phyloP scores from a whole-genome alignment of 23 red algal species.

The Gracilariopsis chorda region DNA sequence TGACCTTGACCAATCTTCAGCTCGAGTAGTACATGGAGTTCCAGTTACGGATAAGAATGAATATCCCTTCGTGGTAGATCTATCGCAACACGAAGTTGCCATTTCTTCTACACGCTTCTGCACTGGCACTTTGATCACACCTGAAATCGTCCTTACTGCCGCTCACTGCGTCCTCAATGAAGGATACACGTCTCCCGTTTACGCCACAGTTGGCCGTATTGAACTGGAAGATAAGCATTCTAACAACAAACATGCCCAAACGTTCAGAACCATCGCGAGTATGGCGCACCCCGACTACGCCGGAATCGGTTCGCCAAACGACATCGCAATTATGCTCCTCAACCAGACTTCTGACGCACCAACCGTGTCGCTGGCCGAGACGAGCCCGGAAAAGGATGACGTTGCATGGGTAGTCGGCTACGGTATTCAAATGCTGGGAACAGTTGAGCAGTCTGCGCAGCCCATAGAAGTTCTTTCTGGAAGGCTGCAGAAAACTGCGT shows the following conservation, averaged over 20 bases:
- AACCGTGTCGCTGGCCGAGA: constrained; percentile 36
- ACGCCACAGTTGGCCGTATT: constrained; percentile 43
- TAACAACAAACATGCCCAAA: background rate
- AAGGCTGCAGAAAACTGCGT: constrained; percentile 61
- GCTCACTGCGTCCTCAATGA: constrained; percentile 75
- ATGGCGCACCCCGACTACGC: constrained; percentile 54
- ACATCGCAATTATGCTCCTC: constrained; percentile 55
- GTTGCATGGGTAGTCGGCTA: constrained; percentile 67
- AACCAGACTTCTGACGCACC: constrained; percentile 25
- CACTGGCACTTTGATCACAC: constrained; percentile 48
- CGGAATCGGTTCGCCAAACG: constrained; percentile 58
- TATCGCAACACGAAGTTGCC: constrained; percentile 39
- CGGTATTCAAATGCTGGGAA: constrained; percentile 59
- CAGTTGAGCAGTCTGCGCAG: constrained; percentile 39
- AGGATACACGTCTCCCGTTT: constrained; percentile 16
- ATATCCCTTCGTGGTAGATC: constrained; percentile 61
- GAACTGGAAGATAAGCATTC: constrained; percentile 51
- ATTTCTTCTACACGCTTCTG: constrained; percentile 74
- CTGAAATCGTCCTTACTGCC: constrained; percentile 67
- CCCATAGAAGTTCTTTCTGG: constrained; percentile 58
- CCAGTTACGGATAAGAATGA: constrained; percentile 38
- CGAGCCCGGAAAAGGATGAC: constrained; percentile 20
- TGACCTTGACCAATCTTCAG: background rate
- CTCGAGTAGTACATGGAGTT: constrained; percentile 46
- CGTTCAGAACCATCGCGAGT: constrained; percentile 53